These are phyloP conservation scores for Aegilops sharonensis DNA, from an alignment of 176 grass and related monocot species.

Conservation along the genomic window DNA sequence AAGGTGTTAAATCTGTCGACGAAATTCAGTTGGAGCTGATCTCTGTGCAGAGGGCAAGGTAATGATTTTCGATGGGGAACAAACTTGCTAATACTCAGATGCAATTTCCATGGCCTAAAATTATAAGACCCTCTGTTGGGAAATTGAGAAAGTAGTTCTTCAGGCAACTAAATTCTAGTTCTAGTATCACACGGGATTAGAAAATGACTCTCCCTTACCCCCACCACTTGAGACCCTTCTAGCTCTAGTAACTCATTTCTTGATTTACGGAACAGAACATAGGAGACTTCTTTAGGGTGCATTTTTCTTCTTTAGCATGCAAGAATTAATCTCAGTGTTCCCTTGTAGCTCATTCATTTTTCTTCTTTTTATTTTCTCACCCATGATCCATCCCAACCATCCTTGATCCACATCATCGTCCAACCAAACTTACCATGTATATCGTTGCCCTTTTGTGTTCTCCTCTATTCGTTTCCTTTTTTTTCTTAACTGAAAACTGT, in stretches of 20 bases:
- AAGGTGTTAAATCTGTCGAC: conserved; percentile 75
- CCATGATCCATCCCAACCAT: not conserved
- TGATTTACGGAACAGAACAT: not conserved
- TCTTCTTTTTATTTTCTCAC: not conserved
- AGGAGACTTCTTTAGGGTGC: not conserved
- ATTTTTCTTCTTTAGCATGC: not conserved
- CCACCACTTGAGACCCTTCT: not conserved
- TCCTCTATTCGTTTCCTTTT: not conserved
- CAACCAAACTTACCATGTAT: not conserved
- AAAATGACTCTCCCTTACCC: not conserved
- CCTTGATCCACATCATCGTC: not conserved
- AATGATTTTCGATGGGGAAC: conserved; percentile 3
- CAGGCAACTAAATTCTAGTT: not conserved
- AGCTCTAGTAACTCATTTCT: not conserved
- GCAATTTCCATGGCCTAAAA: not conserved
- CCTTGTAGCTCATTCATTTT: not conserved
- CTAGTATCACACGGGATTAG: not conserved
- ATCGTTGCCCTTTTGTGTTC: not conserved
- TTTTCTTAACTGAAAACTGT: not conserved
- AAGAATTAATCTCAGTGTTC: not conserved
- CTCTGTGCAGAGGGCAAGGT: conserved; percentile 81
- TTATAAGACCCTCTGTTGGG: not conserved
- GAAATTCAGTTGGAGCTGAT: conserved; percentile 80
- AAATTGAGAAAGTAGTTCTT: conserved; percentile 6
- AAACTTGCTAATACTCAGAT: not conserved